Percentiles rank a stretch among this genome's conserved stretches.
These are phyloP conservation scores for slime mould (Dictyostelium discoideum) DNA, from an alignment of 78 protist genomes.

Conservation along the genomic window DNA sequence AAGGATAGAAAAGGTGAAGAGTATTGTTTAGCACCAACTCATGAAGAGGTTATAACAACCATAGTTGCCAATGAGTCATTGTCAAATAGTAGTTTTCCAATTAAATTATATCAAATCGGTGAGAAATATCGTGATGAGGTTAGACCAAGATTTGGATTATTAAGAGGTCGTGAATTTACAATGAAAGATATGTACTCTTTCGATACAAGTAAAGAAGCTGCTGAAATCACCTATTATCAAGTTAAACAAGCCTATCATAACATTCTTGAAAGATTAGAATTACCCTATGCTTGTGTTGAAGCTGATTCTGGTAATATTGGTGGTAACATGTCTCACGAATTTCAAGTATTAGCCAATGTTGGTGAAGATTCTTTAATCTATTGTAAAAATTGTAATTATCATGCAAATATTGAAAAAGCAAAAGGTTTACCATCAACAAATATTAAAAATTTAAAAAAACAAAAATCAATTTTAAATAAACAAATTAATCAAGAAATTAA, in stretches of 20 bases:
- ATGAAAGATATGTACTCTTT: slow-evolving; percentile 95
- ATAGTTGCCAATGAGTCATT: slow-evolving; percentile 64
- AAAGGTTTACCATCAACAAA: neutral
- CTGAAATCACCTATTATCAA: slow-evolving; percentile 71
- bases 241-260: slow-evolving; percentile 74
- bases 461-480: neutral
- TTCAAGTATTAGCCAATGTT: slow-evolving; percentile 82
- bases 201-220: slow-evolving; percentile 66
- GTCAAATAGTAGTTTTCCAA: slow-evolving; percentile 59
- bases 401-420: slow-evolving; percentile 88
- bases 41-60: slow-evolving; percentile 86
- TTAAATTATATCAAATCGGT: slow-evolving; percentile 88
- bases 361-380: slow-evolving; percentile 87
- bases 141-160: slow-evolving; percentile 90
- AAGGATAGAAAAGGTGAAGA: slow-evolving; percentile 73
- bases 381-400: slow-evolving; percentile 77
- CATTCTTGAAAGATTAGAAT: slow-evolving; percentile 69
- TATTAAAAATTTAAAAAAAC: neutral
- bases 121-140: slow-evolving; percentile 92
- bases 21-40: slow-evolving; percentile 91
- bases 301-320: slow-evolving; percentile 94
- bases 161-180: slow-evolving; percentile 89
- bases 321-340: slow-evolving; percentile 87
- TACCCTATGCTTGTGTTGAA: slow-evolving; percentile 70
- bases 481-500: neutral